These are phyloP conservation scores for Forsythia viridissima DNA, from an alignment of 257 asterid genomes.

Conservation along the genomic window DNA sequence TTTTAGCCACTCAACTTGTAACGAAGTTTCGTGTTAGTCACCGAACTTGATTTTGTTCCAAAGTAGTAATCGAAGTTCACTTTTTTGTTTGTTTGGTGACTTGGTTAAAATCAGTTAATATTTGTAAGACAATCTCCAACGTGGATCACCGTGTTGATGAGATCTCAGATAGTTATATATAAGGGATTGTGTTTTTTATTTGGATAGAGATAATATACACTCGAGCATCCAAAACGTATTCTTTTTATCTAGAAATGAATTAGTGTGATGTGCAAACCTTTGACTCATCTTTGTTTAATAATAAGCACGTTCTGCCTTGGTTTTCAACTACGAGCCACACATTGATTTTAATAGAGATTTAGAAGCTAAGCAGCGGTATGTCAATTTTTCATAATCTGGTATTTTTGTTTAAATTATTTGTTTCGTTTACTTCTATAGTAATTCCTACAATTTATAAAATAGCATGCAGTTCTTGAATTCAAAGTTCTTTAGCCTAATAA, in stretches of 20 bases:
- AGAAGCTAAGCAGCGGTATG: conserved; percentile 88
- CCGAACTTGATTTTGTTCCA: no score
- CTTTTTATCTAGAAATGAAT: neutral
- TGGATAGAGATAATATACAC: conserved; percentile 90
- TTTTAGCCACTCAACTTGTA: neutral
- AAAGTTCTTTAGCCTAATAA: no score
- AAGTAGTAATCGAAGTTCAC: neutral
- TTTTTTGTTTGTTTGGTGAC: neutral
- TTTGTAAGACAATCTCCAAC: no score
- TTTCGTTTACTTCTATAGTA: neutral
- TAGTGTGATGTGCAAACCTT: neutral
- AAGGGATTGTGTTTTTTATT: conserved; percentile 71
- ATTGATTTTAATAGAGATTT: conserved; percentile 80
- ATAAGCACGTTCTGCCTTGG: conserved; percentile 80
- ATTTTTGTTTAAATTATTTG: neutral
- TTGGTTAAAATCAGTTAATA: neutral
- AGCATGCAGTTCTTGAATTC: no score
- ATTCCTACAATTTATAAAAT: no score
- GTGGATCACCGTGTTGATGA: neutral
- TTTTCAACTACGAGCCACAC: conserved; percentile 94
- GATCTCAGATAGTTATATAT: no score
- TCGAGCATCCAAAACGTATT: conserved; percentile 86
- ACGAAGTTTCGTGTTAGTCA: neutral
- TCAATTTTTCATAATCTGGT: conserved; percentile 18
- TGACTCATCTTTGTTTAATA: conserved; percentile 21